Evolutionary conservation across 2,329 filamentous ascomycete genomes (phyloP).

Genomic region (Golovinomyces cichoracearum): DNA sequence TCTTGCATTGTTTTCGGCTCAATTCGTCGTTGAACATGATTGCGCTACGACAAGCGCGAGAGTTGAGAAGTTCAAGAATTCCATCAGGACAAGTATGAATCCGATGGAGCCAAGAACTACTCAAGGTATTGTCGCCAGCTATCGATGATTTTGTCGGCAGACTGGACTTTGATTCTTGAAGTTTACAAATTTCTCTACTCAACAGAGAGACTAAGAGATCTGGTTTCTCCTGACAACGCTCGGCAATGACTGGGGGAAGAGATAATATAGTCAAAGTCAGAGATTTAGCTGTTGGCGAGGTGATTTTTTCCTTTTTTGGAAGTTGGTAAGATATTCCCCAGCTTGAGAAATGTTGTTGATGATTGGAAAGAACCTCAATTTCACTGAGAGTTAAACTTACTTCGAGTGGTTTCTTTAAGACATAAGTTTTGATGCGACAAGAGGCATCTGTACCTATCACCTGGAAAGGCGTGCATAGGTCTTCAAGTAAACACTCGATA

Average conservation of each 20-base stretch:
- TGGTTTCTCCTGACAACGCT: conserved; percentile 50
- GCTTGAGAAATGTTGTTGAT: conserved; percentile 29
- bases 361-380: conserved; percentile 26
- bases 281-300: neutral
- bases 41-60: conserved; percentile 49
- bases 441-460: neutral
- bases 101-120: conserved; percentile 26
- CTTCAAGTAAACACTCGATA: conserved; percentile 44
- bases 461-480: conserved; percentile 20
- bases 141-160: neutral
- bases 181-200: conserved; percentile 45
- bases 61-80: conserved; percentile 52
- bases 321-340: conserved; percentile 44
- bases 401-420: conserved; percentile 26
- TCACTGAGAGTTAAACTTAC: conserved; percentile 44
- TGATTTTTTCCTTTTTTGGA: neutral
- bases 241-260: conserved; percentile 46
- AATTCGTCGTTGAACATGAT: conserved; percentile 68
- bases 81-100: conserved; percentile 48
- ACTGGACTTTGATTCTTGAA: conserved; percentile 11
- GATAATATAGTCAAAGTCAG: conserved; percentile 23
- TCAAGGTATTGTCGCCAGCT: neutral
- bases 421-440: conserved; percentile 15
- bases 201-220: conserved; percentile 47
- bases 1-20: conserved; percentile 27